phyloP scores from a whole-genome alignment of 2,329 filamentous ascomycete species.

The Ophiosphaerella narmari region DNA sequence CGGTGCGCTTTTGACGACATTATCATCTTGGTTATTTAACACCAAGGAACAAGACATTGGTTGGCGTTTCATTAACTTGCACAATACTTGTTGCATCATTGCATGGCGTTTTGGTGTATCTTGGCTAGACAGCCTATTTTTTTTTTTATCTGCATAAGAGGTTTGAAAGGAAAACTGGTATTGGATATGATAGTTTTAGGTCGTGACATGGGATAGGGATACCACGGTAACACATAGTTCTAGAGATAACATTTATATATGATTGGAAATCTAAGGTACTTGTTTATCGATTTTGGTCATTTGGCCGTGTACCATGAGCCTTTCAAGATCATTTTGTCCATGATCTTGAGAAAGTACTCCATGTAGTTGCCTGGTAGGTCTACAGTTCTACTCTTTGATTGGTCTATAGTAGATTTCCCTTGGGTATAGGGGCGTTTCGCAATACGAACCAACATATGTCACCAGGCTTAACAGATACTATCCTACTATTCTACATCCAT shows the following conservation, averaged over 20 bases:
- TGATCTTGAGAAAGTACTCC: too few species aligned
- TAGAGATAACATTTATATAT: not conserved
- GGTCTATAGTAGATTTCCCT: too few species aligned
- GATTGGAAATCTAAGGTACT: too few species aligned
- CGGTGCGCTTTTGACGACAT: constrained; percentile 1
- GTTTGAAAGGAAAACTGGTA: not conserved
- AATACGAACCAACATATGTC: too few species aligned
- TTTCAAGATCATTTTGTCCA: too few species aligned
- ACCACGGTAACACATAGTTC: not conserved
- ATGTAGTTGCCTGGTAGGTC: too few species aligned
- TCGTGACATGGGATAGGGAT: too few species aligned
- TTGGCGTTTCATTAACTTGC: not conserved
- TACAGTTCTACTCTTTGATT: too few species aligned
- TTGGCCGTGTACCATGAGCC: too few species aligned
- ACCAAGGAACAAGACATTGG: constrained; percentile 1
- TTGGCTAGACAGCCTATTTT: not conserved
- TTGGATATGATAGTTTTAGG: not conserved
- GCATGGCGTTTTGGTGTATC: constrained; percentile 16
- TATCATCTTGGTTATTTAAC: constrained; percentile 2
- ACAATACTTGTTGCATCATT: constrained; percentile 2
- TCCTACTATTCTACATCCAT: too few species aligned
- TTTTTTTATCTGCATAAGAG: not conserved
- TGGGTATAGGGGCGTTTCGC: too few species aligned
- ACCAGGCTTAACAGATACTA: too few species aligned
- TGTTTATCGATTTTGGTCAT: not conserved